Conservation (phyloP, 805 yeast species). For the Yarrowia sp. region DNA sequence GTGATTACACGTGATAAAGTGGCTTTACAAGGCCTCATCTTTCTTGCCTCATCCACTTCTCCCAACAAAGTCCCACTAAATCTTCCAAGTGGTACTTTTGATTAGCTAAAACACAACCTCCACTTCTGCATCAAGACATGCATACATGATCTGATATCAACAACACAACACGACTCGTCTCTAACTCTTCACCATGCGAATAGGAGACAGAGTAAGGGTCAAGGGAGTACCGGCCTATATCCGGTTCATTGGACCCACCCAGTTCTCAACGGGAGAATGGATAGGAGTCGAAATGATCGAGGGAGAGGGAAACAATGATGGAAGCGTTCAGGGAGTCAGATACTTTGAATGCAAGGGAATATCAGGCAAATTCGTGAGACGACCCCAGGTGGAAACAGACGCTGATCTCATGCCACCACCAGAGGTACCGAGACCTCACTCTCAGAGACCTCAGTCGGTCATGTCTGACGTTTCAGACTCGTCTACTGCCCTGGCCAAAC, state of each 20-base stretch:
- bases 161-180: not conserved
- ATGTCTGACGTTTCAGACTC: constrained; percentile 11
- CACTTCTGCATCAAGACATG: no score
- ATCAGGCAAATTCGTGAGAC: constrained; percentile 84
- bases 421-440: not conserved
- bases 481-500: constrained; percentile 34
- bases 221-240: constrained; percentile 53
- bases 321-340: constrained; percentile 65
- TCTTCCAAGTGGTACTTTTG: no score
- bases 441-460: constrained; percentile 7
- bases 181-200: constrained; percentile 9
- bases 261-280: constrained; percentile 63
- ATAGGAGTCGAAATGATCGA: constrained; percentile 84
- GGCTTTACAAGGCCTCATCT: no score
- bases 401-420: constrained; percentile 47
- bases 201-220: constrained; percentile 44
- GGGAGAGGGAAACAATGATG: constrained; percentile 86
- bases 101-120: no score
- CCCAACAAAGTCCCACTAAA: no score
- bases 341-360: constrained; percentile 63
- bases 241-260: constrained; percentile 68
- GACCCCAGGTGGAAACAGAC: constrained; percentile 60
- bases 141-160: not conserved
- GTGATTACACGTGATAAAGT: no score
- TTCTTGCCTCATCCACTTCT: no score